A percentile compares a stretch with the other conserved stretches of the same genome.
Conservation (phyloP, 176 grass and related monocot species). For the Thinopyrum elongatum region DNA sequence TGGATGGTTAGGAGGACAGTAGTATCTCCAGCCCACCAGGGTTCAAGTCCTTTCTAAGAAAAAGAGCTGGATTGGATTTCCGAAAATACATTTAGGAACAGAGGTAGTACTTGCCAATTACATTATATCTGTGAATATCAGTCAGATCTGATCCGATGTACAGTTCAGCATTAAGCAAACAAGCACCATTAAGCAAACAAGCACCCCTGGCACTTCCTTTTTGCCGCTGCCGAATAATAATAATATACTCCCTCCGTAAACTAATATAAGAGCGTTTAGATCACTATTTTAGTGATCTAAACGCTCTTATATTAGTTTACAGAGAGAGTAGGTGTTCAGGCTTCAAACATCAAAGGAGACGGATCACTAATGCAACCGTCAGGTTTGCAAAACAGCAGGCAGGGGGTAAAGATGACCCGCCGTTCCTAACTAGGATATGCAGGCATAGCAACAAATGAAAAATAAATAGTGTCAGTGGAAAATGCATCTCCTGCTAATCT, state of each 20-base stretch:
- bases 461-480: not conserved
- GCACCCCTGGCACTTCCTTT: not conserved
- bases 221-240: not conserved
- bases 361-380: not conserved
- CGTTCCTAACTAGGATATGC: not conserved
- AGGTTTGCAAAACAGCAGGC: not conserved
- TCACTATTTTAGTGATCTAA: too few relatives aligned
- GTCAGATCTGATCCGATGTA: not conserved
- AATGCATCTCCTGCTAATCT: not conserved
- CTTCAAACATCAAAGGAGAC: conserved; percentile 19
- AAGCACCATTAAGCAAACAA: too few relatives aligned
- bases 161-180: not conserved
- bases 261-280: too few relatives aligned
- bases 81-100: too few relatives aligned
- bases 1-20: too few relatives aligned
- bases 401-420: not conserved
- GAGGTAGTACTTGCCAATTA: not conserved
- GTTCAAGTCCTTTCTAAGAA: too few relatives aligned
- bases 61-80: too few relatives aligned
- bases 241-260: too few relatives aligned
- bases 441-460: not conserved
- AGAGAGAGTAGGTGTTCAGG: conserved; percentile 22
- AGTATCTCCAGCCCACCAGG: too few relatives aligned
- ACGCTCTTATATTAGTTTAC: too few relatives aligned
- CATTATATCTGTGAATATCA: not conserved